phyloP scores from a whole-genome alignment of 805 yeast species.

The Pichia exigua region DNA sequence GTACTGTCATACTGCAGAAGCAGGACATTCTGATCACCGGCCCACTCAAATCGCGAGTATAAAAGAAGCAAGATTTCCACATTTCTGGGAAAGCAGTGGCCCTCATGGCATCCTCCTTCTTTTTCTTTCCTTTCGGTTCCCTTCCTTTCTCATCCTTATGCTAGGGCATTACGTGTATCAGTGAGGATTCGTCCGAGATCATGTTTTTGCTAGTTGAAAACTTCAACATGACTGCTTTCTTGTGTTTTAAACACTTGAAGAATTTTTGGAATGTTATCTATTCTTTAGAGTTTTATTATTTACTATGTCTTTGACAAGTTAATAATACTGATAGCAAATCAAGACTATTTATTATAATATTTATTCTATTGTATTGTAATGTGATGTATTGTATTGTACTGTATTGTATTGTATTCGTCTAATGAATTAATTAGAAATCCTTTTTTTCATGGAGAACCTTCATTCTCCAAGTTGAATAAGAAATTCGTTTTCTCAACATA shows the following conservation, averaged over 20 bases:
- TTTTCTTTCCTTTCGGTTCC: no score
- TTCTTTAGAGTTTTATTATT: neutral
- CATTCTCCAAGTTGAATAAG: neutral
- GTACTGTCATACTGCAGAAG: no score
- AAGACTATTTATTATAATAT: neutral
- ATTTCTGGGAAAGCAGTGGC: neutral
- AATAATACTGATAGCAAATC: no score
- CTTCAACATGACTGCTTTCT: slow-evolving; percentile 88
- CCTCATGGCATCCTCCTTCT: no score
- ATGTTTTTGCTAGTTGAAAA: slow-evolving; percentile 99
- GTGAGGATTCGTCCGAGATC: slow-evolving; percentile 99
- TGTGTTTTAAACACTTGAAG: slow-evolving; percentile 45
- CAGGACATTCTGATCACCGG: no score
- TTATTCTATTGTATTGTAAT: neutral
- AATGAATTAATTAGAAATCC: neutral
- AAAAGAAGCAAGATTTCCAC: slow-evolving; percentile 7
- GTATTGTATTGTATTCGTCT: neutral
- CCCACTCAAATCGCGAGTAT: slow-evolving; percentile 2
- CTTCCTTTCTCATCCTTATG: slow-evolving; percentile 74
- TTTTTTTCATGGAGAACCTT: neutral
- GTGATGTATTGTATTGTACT: neutral
- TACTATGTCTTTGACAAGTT: slow-evolving; percentile 1
- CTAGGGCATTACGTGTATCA: slow-evolving; percentile 99
- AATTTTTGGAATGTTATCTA: slow-evolving; percentile 65
- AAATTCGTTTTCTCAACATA: neutral